Evolutionary conservation across 2,329 filamentous ascomycete genomes (phyloP), one percentile per base, ranked within the genome.

Genomic region (Aureobasidium musti): DNA sequence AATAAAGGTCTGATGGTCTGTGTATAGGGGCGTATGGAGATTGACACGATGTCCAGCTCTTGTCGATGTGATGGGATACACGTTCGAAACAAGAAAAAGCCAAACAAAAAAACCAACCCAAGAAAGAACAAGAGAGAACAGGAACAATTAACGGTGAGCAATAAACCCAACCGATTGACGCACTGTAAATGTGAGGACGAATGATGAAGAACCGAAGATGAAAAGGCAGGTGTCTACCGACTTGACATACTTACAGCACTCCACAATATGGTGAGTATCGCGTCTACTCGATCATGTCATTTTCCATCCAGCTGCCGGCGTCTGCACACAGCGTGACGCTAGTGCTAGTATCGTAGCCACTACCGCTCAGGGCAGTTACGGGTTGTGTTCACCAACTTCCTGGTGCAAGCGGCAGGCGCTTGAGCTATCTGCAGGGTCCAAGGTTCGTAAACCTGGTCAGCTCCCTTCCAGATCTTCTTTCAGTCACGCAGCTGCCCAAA

Each of bases 341-440:
- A 63, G 33, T 33, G 43, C 35, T 61, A 52, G 59, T 8, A 45
- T n/a, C 7, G 45, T 23, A 63, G 45, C 33, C 45, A 52, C 30
- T 28, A 21, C 45, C 59, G 35, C 59, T 63, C 43, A 39, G 33
- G 59, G 59, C 45, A 63, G 59, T 63, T 19, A 52, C 59, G 52
- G 30, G 23, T 39, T 50, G 35, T 39, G 33, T 35, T 28, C 45
- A 52, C 19, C 43, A 52, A 52, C 8, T 23, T 33, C 23, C 43
- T n/a, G 43, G 59, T 35, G 59, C 33, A 35, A 60, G 59, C 45
- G 33, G 37, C 35, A 14, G 57, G 39, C 59, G 59, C 59, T 63
- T 63, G 59, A 63, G 59, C 59, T 41, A 21, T 41, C 59, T 63
- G 59, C 59, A 63, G 59, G 59, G 59, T 52, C 57, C 26, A 13